Evolutionary conservation across 306 rosid species (phyloP).

Genomic region (Geum urbanum): DNA sequence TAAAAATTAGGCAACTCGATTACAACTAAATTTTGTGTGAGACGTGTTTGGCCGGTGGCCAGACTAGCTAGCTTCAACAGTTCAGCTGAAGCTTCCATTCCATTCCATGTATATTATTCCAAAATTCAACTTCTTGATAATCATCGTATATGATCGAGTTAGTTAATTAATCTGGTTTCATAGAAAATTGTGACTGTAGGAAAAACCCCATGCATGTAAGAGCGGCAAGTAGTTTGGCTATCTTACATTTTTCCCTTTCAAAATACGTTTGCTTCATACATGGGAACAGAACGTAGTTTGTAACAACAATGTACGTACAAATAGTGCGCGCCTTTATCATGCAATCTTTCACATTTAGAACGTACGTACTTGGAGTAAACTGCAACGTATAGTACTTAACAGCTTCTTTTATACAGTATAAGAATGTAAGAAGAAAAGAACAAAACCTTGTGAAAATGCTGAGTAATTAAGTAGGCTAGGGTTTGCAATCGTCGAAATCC

Average conservation of each 20-base stretch:
- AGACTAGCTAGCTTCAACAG: not conserved
- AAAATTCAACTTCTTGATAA: not conserved
- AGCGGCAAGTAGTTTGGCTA: not conserved
- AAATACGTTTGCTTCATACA: not conserved
- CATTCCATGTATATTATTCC: not conserved
- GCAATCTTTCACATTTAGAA: too few relatives aligned
- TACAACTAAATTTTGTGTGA: too few relatives aligned
- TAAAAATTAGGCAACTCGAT: conserved; percentile 7
- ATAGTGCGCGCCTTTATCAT: too few relatives aligned
- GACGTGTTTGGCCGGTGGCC: too few relatives aligned
- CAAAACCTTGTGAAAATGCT: too few relatives aligned
- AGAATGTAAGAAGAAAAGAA: too few relatives aligned
- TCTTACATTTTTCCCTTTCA: not conserved
- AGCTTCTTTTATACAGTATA: too few relatives aligned
- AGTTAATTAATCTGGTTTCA: not conserved
- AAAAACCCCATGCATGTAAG: not conserved
- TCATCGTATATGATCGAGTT: not conserved
- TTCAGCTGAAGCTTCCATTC: not conserved
- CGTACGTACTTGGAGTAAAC: too few relatives aligned
- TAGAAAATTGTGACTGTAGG: not conserved
- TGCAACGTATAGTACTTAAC: too few relatives aligned
- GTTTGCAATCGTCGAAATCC: too few relatives aligned
- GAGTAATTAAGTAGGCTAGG: too few relatives aligned
- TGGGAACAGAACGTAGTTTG: not conserved
- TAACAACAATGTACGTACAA: too few relatives aligned